These are phyloP conservation scores for Lachnellula arida DNA, from an alignment of 2,329 filamentous ascomycete species.

Conservation along the genomic window DNA sequence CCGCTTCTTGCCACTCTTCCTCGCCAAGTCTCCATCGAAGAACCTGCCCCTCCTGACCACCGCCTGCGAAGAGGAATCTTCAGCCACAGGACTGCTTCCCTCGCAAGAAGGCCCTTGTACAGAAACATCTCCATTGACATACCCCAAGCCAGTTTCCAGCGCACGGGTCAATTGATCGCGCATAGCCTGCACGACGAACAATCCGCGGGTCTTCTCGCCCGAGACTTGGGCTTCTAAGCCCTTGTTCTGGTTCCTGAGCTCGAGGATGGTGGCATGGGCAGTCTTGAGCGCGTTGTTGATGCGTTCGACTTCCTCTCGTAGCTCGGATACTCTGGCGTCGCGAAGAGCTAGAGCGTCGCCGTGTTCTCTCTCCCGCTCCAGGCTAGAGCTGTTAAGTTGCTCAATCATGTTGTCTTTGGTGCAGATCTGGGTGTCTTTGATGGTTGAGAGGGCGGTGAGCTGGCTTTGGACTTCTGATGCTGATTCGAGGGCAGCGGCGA, in stretches of 20 bases:
- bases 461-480: slow-evolving; percentile 36
- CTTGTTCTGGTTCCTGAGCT: slow-evolving; percentile 44
- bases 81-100: not conserved
- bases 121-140: slow-evolving; percentile 31
- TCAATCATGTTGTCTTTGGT: slow-evolving; percentile 15
- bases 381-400: slow-evolving; percentile 4
- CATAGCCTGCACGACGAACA: slow-evolving; percentile 45
- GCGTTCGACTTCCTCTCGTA: slow-evolving; percentile 45
- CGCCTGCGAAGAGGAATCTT: not conserved
- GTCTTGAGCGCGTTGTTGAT: slow-evolving; percentile 41
- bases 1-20: slow-evolving; percentile 34
- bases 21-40: slow-evolving; percentile 18
- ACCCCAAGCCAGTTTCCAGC: slow-evolving; percentile 42
- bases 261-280: slow-evolving; percentile 44
- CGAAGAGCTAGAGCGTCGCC: slow-evolving; percentile 45
- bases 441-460: slow-evolving; percentile 29
- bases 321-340: slow-evolving; percentile 46
- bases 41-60: slow-evolving; percentile 20
- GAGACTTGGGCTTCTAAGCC: slow-evolving; percentile 42
- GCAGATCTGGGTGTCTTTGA: slow-evolving; percentile 25
- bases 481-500: slow-evolving; percentile 39
- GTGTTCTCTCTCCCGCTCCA: slow-evolving; percentile 30
- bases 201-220: slow-evolving; percentile 43
- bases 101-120: not conserved
- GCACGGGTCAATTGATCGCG: slow-evolving; percentile 48